Evolutionary conservation across 805 yeast genomes (phyloP).

Genomic region (Metschnikowia bowlesiae): DNA sequence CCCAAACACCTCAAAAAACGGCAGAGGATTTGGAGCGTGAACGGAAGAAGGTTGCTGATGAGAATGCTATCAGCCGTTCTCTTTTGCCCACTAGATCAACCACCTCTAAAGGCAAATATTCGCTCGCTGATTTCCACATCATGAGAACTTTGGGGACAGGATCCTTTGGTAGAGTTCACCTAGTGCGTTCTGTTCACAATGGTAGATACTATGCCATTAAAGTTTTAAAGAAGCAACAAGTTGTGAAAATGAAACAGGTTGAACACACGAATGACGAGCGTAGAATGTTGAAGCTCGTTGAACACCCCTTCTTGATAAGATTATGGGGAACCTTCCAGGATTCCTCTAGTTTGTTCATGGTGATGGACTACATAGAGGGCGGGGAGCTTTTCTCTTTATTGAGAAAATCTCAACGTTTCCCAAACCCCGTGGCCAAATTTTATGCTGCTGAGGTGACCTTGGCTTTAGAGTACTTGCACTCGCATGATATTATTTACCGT

Average conservation of each 20-base stretch:
- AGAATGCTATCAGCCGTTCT: conserved; percentile 15
- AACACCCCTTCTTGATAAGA: conserved; percentile 56
- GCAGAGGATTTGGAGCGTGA: conserved; percentile 6
- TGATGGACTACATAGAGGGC: conserved; percentile 63
- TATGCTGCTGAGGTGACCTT: conserved; percentile 60
- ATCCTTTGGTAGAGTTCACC: conserved; percentile 57
- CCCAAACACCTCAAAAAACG: conserved; percentile 2
- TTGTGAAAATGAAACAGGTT: conserved; percentile 58
- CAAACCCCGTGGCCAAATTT: conserved; percentile 60
- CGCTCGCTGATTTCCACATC: conserved; percentile 52
- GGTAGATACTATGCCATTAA: conserved; percentile 59
- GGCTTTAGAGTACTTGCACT: conserved; percentile 55
- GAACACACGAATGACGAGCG: conserved; percentile 63
- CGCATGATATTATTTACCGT: conserved; percentile 55
- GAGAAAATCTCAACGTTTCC: conserved; percentile 55
- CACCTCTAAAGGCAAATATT: conserved; percentile 51
- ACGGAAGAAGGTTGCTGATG: conserved; percentile 8
- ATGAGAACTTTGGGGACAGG: conserved; percentile 59
- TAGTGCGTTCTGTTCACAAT: conserved; percentile 54
- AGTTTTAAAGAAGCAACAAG: conserved; percentile 53
- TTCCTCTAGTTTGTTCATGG: conserved; percentile 52
- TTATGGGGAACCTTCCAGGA: conserved; percentile 71
- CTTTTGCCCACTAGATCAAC: conserved; percentile 19
- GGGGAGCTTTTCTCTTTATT: conserved; percentile 56
- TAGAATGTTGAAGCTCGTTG: conserved; percentile 52